Conservation (phyloP, 2,329 filamentous ascomycete genomes). For the Diaporthe capsici region DNA sequence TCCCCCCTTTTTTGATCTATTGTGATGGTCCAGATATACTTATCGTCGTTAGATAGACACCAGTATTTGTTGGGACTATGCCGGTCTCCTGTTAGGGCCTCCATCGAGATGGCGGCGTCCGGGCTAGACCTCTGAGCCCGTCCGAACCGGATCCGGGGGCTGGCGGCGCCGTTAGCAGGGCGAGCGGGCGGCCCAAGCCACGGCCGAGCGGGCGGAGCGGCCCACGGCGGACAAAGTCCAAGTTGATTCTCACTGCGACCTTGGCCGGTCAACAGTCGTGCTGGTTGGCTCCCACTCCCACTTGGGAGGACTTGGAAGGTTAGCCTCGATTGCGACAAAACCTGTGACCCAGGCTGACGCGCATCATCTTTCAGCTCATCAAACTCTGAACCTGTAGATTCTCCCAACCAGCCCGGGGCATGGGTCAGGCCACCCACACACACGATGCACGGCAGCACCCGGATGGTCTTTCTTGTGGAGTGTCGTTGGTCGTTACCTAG, state of each 20-base stretch:
- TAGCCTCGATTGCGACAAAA: neutral
- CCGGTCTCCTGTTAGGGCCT: neutral
- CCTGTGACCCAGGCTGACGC: constrained; percentile 2
- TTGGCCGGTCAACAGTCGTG: neutral
- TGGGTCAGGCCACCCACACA: neutral
- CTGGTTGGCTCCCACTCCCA: neutral
- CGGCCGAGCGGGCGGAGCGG: constrained; percentile 8
- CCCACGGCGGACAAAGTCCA: constrained; percentile 5
- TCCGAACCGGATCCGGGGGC: constrained; percentile 11
- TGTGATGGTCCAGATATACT: neutral
- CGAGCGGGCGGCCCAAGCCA: neutral
- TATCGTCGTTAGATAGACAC: neutral
- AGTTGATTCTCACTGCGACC: neutral
- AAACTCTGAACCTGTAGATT: neutral
- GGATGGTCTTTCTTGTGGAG: constrained; percentile 4
- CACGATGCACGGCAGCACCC: constrained; percentile 19
- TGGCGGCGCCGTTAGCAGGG: constrained; percentile 19
- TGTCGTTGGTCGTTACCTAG: neutral
- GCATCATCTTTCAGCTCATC: constrained; percentile 23
- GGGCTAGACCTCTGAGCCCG: neutral
- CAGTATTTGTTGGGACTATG: neutral
- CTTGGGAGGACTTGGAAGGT: neutral
- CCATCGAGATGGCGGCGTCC: neutral
- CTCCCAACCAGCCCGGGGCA: neutral
- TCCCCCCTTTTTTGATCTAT: neutral